Evolutionary conservation across 441 rosid genomes (phyloP), one percentile per base, ranked within the genome.

Genomic region (Populus hybrid): DNA sequence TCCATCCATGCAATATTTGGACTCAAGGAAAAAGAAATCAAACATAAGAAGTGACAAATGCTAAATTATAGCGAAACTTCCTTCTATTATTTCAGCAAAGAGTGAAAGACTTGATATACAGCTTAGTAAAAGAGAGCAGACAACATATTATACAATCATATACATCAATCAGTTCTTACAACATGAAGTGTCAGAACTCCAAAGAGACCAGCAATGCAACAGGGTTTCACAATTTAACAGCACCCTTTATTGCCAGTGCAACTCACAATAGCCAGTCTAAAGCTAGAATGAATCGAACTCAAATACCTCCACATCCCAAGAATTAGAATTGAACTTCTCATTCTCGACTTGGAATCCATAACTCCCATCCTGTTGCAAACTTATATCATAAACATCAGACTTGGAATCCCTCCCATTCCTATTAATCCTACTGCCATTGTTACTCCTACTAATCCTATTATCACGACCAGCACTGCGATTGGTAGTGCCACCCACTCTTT

Each of bases 331-430:
- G 3, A 72, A 32, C 46, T 35, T 24, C 11, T 35, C 42, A 14
- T 21, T 26, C 59, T 54, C 57, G 21, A 12, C 50, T 65, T 42
- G 42, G 67, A 78, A 66, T 23, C 73, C 69, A 67, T 73, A 78
- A 59, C 57, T 59, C 7, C 77, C 81, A 73, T 73, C 73, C 59
- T 5, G 24, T 24, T 23, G 73, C 75, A 69, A 64, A 59, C 66
- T 85, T 85, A 85, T 76, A 75, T 85, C 86, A 79, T 78, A 81
- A 77, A 79, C 78, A 65, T 81, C 77, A n/a, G 83, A 70, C 68
- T 71, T 64, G 4, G 74, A 81, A 72, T 79, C 80, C 4, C 57
- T 26, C 12, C 46, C 11, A 12, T 73, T 59, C 69, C 32, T 57
- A 40, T 57, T 20, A 59, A 64, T 26, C 26, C 35, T 24, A 35